Conservation (phyloP, 805 yeast genomes). For the Wickerhamomyces canadensis region DNA sequence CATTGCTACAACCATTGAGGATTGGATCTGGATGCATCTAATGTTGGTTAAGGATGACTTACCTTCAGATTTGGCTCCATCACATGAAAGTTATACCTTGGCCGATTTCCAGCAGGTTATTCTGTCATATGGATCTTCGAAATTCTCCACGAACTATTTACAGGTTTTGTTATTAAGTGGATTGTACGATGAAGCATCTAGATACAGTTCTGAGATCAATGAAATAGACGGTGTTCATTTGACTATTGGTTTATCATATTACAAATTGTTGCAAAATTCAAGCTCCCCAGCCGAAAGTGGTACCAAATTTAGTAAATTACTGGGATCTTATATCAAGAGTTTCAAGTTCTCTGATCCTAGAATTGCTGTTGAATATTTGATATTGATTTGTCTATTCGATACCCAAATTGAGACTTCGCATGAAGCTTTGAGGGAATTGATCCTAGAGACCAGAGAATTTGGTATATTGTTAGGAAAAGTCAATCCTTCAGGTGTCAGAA, state of each 20-base stretch:
- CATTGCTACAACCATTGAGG: conserved; percentile 77
- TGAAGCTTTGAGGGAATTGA: conserved; percentile 77
- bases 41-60: conserved; percentile 60
- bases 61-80: conserved; percentile 39
- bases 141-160: conserved; percentile 68
- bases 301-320: conserved; percentile 50
- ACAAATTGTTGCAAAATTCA: conserved; percentile 57
- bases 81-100: conserved; percentile 68
- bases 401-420: conserved; percentile 55
- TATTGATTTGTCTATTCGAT: conserved; percentile 55
- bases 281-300: conserved; percentile 23
- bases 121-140: conserved; percentile 63
- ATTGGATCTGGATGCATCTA: conserved; percentile 95
- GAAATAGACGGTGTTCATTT: conserved; percentile 88
- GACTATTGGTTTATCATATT: conserved; percentile 73
- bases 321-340: conserved; percentile 77
- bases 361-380: conserved; percentile 85
- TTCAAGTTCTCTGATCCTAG: conserved; percentile 84
- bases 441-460: conserved; percentile 83
- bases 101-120: conserved; percentile 69
- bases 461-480: conserved; percentile 78
- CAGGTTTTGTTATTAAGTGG: conserved; percentile 74
- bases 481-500: conserved; percentile 66
- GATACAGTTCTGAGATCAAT: conserved; percentile 52
- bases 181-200: conserved; percentile 73